Percentiles rank a stretch among this genome's conserved stretches.
These are phyloP conservation scores for Globisporangium recalcitrans DNA, from an alignment of 352 stramenopile genomes.

Conservation along the genomic window DNA sequence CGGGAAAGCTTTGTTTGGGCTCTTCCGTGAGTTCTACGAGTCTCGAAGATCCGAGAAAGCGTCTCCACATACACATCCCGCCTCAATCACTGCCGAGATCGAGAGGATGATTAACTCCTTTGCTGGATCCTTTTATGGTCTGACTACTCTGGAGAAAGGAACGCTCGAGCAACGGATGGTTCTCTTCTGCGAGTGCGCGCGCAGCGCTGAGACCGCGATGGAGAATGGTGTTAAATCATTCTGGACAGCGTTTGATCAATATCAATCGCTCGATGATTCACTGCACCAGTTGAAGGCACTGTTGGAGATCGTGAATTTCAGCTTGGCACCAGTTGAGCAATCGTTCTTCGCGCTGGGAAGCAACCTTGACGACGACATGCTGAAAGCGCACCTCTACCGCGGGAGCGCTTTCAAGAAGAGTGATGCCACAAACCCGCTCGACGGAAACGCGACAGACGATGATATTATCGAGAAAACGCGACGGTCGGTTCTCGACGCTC, in stretches of 20 bases:
- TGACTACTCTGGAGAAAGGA: slow-evolving; percentile 59
- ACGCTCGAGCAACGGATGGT: slow-evolving; percentile 45
- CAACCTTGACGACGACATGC: slow-evolving; percentile 57
- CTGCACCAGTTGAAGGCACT: slow-evolving; percentile 74
- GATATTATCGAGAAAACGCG: slow-evolving; percentile 58
- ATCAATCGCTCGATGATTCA: slow-evolving; percentile 59
- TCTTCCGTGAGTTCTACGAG: slow-evolving; percentile 58
- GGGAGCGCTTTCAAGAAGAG: slow-evolving; percentile 9
- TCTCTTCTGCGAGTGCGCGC: slow-evolving; percentile 40
- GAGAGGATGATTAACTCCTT: slow-evolving; percentile 57
- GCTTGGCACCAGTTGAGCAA: slow-evolving; percentile 55
- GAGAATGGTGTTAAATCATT: slow-evolving; percentile 51
- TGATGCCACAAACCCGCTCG: not conserved
- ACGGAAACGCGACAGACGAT: slow-evolving; percentile 19
- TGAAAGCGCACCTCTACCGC: slow-evolving; percentile 23
- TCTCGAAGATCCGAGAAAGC: slow-evolving; percentile 14
- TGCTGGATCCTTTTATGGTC: slow-evolving; percentile 53
- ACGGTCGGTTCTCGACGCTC: slow-evolving; percentile 51
- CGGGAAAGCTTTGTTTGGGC: slow-evolving; percentile 47
- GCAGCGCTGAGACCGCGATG: slow-evolving; percentile 38
- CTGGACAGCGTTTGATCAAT: slow-evolving; percentile 69
- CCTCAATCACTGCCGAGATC: slow-evolving; percentile 30
- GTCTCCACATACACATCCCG: slow-evolving; percentile 20
- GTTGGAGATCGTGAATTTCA: slow-evolving; percentile 61
- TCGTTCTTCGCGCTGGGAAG: slow-evolving; percentile 74